A percentile compares a stretch with the other conserved stretches of the same genome.
phyloP scores from a whole-genome alignment of 257 asterid species.

The Ehretia macrophylla region DNA sequence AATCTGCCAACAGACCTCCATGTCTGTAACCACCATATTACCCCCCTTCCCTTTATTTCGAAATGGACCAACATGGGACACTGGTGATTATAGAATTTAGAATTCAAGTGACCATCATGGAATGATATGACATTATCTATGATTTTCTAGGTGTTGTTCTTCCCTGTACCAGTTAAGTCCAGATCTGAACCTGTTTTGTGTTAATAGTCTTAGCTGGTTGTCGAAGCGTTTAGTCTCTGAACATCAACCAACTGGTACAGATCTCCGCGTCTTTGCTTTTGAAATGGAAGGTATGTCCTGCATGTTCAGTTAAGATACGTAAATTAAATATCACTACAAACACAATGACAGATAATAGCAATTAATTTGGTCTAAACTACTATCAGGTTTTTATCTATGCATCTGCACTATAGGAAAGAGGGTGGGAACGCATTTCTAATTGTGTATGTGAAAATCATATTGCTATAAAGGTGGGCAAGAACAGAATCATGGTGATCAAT shows the following conservation, averaged over 20 bases:
- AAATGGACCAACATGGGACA: not conserved
- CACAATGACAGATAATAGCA: not conserved
- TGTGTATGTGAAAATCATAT: too few species aligned
- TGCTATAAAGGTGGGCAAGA: too few species aligned
- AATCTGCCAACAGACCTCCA: not conserved
- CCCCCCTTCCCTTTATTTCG: not conserved
- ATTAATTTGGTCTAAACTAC: too few species aligned
- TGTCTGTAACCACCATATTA: not conserved
- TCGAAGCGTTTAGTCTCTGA: conserved; percentile 40
- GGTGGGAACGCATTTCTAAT: not conserved
- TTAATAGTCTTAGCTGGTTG: conserved; percentile 1
- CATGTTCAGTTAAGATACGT: conserved; percentile 3
- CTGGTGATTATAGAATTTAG: not conserved
- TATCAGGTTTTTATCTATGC: too few species aligned
- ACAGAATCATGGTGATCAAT: too few species aligned
- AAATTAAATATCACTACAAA: not conserved
- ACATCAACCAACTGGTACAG: conserved; percentile 83
- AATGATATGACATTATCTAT: not conserved
- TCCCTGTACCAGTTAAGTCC: not conserved
- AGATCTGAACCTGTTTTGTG: conserved; percentile 7
- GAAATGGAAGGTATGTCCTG: conserved; percentile 78
- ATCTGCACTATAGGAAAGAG: not conserved
- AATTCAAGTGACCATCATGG: not conserved
- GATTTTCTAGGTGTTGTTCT: not conserved
- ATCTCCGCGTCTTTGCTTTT: conserved; percentile 77